Base-by-base conservation (phyloP, 129 eudicot genomes). In the Erigeron canadensis region DNA sequence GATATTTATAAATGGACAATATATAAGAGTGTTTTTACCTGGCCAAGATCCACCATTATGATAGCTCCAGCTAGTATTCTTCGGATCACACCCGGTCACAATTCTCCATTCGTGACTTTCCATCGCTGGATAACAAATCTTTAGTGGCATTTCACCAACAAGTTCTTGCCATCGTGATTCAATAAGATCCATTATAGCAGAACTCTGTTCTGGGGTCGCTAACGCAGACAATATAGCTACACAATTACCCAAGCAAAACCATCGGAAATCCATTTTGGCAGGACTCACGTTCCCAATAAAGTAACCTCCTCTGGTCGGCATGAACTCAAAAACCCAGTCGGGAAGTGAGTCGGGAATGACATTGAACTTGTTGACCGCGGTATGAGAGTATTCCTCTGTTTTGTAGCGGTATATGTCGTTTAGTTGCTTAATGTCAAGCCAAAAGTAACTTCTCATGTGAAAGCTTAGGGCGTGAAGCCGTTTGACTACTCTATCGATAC, bases 41-140 rank as follows among this genome's bases (percentile, higher is more conserved):
- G 98, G 98, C 98, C 98, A 94, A 66, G 98, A 81, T 69, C 98
- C 98, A n/a, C 96, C 96, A 68, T 94, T 94, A 72, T 94, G 98
- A 77, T 94, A 94, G 60, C 98, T 94, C 98, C 98, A 94, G 60
- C 93, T 64, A 4, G 98, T 94, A 69, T 94, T 89, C 71, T 94
- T 94, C 1, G 98, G 92, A 77, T 94, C 96, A 55, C 96, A 94
- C 3, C 98, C 98, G 0, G 98, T 89, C 5, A 89, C 88, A 19
- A 94, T 94, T 62, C 89, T 84, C 98, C 98, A 89, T 54, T 94
- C 98, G 4, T 94, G 98, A 69, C 83, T 83, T 71, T 94, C 96
- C 89, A 94, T 82, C 2, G 98, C 95, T 42, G 98, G 98, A 70
- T 89, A 94, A 76, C 95, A 87, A 56, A 94, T 87, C 83, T 94